Evolutionary conservation across 371 early-diverging fungal genomes (phyloP).

Genomic region (Mucor saturninus): DNA sequence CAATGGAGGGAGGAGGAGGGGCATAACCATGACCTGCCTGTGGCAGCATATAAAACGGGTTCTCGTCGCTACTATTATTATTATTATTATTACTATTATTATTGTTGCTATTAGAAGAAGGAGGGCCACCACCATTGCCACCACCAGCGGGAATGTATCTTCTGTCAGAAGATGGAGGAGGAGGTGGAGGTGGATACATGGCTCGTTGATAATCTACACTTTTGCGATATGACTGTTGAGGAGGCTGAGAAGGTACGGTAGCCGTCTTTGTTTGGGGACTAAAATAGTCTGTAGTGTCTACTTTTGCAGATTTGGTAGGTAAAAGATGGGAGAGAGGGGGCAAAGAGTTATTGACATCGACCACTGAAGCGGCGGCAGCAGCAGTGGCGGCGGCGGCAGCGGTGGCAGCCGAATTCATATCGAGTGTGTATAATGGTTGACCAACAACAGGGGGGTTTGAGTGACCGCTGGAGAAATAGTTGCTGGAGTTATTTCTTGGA

Average conservation of each 20-base stretch:
- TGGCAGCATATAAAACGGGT: neutral
- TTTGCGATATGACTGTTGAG: neutral
- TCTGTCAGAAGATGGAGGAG: constrained; percentile 5
- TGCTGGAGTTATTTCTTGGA: constrained; percentile 10
- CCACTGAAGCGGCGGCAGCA: constrained; percentile 33
- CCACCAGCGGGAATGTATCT: neutral
- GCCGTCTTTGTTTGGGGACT: constrained; percentile 4
- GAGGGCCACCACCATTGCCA: neutral
- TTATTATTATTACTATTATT: too few relatives aligned
- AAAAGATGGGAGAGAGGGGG: constrained; percentile 55
- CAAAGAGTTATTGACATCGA: constrained; percentile 35
- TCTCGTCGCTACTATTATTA: neutral
- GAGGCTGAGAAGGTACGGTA: neutral
- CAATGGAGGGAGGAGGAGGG: constrained; percentile 2
- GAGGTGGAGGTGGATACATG: constrained; percentile 3
- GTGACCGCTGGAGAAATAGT: constrained; percentile 2
- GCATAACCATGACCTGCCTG: constrained; percentile 3
- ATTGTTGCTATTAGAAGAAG: too few relatives aligned
- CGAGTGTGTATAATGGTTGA: constrained; percentile 7
- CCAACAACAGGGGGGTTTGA: constrained; percentile 9
- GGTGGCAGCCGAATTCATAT: constrained; percentile 25
- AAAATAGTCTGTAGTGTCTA: constrained; percentile 4
- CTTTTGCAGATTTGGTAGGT: constrained; percentile 18
- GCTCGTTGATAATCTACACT: constrained; percentile 7
- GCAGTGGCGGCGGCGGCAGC: constrained; percentile 38